Evolutionary conservation across 1,284 basidiomycete genomes (phyloP).

Genomic region (Malassezia equina): DNA sequence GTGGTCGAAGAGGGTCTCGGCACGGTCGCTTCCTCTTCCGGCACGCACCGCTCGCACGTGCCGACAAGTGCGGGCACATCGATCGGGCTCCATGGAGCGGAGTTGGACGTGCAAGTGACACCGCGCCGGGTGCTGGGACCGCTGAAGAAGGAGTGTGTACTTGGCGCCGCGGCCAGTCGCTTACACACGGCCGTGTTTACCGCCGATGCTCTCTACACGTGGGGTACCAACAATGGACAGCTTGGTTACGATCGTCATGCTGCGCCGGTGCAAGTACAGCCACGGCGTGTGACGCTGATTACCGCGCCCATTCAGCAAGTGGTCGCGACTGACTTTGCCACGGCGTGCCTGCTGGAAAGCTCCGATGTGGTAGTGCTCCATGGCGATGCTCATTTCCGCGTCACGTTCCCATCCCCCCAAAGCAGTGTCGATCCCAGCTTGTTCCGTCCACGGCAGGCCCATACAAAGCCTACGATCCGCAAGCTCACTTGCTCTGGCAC

Average conservation of each 20-base stretch:
- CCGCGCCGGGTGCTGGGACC: conserved; percentile 68
- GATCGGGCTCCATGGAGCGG: conserved; percentile 15
- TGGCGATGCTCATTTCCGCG: conserved; percentile 63
- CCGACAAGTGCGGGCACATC: conserved; percentile 38
- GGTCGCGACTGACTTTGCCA: conserved; percentile 58
- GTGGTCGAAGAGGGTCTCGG: conserved; percentile 57
- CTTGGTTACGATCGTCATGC: conserved; percentile 58
- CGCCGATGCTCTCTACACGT: conserved; percentile 69
- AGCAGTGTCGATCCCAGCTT: conserved; percentile 56
- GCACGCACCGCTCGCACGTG: conserved; percentile 46
- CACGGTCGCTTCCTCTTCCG: conserved; percentile 22
- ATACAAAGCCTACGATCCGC: conserved; percentile 54
- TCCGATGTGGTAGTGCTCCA: conserved; percentile 74
- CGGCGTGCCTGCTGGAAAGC: conserved; percentile 65
- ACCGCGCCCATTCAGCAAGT: conserved; percentile 40
- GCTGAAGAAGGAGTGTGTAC: conserved; percentile 68
- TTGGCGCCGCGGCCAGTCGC: conserved; percentile 77
- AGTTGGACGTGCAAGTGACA: conserved; percentile 57
- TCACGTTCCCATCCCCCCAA: conserved; percentile 51
- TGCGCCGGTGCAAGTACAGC: conserved; percentile 67
- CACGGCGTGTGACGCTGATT: conserved; percentile 65
- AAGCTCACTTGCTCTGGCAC: conserved; percentile 75
- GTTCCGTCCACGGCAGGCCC: conserved; percentile 37
- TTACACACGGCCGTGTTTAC: conserved; percentile 87
- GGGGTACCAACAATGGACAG: conserved; percentile 91